Percentiles rank a stretch among this genome's conserved stretches.
Evolutionary conservation across 805 yeast species (phyloP).

Genomic region (Hanseniaspora lachancei): DNA sequence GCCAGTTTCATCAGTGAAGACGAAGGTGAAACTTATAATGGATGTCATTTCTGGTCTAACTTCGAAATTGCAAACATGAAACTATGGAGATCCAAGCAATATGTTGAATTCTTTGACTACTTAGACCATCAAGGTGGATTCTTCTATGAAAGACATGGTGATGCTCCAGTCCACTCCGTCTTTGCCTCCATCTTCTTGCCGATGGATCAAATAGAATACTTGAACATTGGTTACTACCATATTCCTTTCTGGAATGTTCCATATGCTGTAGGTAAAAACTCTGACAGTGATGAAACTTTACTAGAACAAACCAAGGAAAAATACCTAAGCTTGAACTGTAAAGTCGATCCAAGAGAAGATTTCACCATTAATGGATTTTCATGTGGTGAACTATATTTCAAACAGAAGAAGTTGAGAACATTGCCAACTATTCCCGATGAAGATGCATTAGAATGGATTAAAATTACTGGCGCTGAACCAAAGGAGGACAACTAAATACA

Average conservation of each 20-base stretch:
- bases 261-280: slow-evolving; percentile 1
- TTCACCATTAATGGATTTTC: slow-evolving; percentile 60
- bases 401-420: slow-evolving; percentile 37
- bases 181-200: slow-evolving; percentile 53
- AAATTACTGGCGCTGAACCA: not conserved
- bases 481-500: not conserved
- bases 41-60: slow-evolving; percentile 76
- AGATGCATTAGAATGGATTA: slow-evolving; percentile 2
- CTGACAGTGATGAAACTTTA: not conserved
- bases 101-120: slow-evolving; percentile 45
- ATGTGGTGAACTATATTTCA: slow-evolving; percentile 50
- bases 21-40: slow-evolving; percentile 49
- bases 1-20: slow-evolving; percentile 53
- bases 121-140: slow-evolving; percentile 64
- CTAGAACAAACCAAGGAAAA: slow-evolving; percentile 33
- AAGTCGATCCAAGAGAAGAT: slow-evolving; percentile 59
- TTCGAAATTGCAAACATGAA: slow-evolving; percentile 64
- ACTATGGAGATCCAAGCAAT: slow-evolving; percentile 47
- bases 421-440: slow-evolving; percentile 32
- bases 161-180: slow-evolving; percentile 79
- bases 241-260: slow-evolving; percentile 72
- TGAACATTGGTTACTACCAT: slow-evolving; percentile 66
- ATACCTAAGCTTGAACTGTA: slow-evolving; percentile 40
- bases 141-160: slow-evolving; percentile 86
- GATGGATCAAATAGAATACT: slow-evolving; percentile 48